Percentiles rank a stretch among this genome's conserved stretches.
These are phyloP conservation scores for Phycomyces nitens DNA, from an alignment of 192 early-diverging fungal genomes.

Conservation along the genomic window DNA sequence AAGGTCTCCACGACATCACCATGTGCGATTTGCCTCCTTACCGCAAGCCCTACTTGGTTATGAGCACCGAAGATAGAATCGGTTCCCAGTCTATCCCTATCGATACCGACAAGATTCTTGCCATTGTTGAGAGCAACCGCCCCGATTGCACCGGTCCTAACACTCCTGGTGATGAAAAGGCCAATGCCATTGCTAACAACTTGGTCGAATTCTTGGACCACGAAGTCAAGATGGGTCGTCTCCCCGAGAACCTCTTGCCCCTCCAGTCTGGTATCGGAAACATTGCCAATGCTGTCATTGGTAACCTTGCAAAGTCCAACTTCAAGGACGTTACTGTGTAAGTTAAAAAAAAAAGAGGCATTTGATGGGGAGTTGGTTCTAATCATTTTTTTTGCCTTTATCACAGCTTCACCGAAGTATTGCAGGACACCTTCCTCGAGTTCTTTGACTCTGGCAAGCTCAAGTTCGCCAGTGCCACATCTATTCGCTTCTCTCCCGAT, in stretches of 20 bases:
- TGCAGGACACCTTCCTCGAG: constrained; percentile 42
- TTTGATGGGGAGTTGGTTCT: background rate
- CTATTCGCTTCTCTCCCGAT: constrained; percentile 37
- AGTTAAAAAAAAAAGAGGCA: no score
- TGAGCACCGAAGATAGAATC: constrained; percentile 35
- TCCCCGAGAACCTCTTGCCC: constrained; percentile 33
- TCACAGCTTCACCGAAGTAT: constrained; percentile 36
- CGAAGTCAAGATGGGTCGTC: constrained; percentile 36
- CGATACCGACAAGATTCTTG: constrained; percentile 36
- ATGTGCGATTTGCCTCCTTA: constrained; percentile 27
- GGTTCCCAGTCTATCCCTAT: constrained; percentile 34
- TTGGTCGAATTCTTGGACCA: constrained; percentile 40
- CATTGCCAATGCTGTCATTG: constrained; percentile 42
- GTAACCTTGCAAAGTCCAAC: constrained; percentile 33
- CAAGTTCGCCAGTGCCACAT: constrained; percentile 32
- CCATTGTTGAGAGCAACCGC: constrained; percentile 29
- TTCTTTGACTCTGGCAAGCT: constrained; percentile 36
- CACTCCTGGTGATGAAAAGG: constrained; percentile 21
- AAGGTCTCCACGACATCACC: constrained; percentile 41
- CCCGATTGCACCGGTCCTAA: constrained; percentile 32
- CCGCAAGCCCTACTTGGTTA: constrained; percentile 39
- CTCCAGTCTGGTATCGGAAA: constrained; percentile 43
- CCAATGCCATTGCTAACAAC: constrained; percentile 29
- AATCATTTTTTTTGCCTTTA: constrained; percentile 1
- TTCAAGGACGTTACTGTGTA: constrained; percentile 39